Evolutionary conservation across 345 rosid species (phyloP).

Genomic region (Ricinus communis): DNA sequence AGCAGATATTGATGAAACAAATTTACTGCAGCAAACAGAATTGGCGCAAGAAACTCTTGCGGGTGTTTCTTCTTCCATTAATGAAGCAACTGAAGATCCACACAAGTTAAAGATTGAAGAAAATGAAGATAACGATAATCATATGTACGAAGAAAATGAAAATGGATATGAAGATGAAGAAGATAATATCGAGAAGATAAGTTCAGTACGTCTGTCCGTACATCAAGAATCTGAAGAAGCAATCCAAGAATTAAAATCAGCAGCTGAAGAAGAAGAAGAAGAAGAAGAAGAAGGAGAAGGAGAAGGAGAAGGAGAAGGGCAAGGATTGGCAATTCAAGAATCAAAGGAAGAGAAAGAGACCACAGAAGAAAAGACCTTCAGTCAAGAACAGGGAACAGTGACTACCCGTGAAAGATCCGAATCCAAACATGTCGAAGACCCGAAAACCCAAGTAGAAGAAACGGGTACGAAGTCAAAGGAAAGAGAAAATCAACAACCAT

Average conservation of each 20-base stretch:
- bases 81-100: slow-evolving; percentile 21
- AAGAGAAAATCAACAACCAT: slow-evolving; percentile 29
- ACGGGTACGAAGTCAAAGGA: slow-evolving; percentile 40
- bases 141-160: not conserved
- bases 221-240: not conserved
- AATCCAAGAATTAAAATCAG: slow-evolving; percentile 1
- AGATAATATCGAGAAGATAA: not conserved
- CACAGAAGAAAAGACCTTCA: slow-evolving; percentile 15
- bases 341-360: not conserved
- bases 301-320: not conserved
- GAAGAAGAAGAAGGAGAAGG: not conserved
- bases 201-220: not conserved
- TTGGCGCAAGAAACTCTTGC: not conserved
- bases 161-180: not conserved
- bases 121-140: slow-evolving; percentile 17
- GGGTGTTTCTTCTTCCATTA: not conserved
- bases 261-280: no score
- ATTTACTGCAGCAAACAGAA: not conserved
- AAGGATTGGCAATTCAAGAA: not conserved
- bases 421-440: slow-evolving; percentile 15
- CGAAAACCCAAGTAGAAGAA: slow-evolving; percentile 29
- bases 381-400: no score
- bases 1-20: not conserved
- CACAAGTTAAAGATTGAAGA: slow-evolving; percentile 14
- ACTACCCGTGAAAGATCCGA: slow-evolving; percentile 50